These are phyloP conservation scores for Pythium scleroteichum DNA, from an alignment of 352 stramenopile genomes.

Conservation along the genomic window DNA sequence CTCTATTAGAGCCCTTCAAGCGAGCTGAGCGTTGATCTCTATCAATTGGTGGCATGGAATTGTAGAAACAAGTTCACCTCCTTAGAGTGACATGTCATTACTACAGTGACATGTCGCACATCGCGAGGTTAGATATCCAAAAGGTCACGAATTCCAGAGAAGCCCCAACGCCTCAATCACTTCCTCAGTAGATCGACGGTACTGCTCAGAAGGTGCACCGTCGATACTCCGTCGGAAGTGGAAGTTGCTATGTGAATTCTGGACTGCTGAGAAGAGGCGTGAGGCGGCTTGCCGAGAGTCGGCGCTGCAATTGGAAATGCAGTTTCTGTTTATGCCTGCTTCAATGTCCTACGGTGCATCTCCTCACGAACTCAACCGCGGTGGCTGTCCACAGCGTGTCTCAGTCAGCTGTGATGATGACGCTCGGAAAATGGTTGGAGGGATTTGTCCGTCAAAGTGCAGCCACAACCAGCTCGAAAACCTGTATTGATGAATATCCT, in stretches of 20 bases:
- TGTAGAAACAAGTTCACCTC: not conserved
- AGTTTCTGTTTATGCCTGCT: too few species aligned
- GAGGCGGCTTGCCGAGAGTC: too few species aligned
- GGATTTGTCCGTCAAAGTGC: not conserved
- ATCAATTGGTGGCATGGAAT: not conserved
- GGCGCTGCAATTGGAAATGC: too few species aligned
- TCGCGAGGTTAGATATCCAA: too few species aligned
- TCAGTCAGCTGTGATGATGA: not conserved
- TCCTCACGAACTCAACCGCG: not conserved
- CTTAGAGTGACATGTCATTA: not conserved
- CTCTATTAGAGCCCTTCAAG: too few species aligned
- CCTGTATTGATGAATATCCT: not conserved
- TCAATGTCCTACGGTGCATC: constrained; percentile 9
- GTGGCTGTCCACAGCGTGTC: constrained; percentile 4
- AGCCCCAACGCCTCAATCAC: too few species aligned
- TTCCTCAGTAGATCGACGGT: too few species aligned
- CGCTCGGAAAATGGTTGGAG: not conserved
- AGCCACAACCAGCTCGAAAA: not conserved
- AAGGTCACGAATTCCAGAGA: too few species aligned
- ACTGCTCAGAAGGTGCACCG: too few species aligned
- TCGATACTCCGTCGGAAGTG: too few species aligned
- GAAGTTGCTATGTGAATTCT: too few species aligned
- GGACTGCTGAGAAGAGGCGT: too few species aligned
- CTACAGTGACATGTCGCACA: not conserved
- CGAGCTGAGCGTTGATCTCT: not conserved